Base-by-base conservation (phyloP, 192 early-diverging fungal genomes). In the Backusella australiensis region DNA sequence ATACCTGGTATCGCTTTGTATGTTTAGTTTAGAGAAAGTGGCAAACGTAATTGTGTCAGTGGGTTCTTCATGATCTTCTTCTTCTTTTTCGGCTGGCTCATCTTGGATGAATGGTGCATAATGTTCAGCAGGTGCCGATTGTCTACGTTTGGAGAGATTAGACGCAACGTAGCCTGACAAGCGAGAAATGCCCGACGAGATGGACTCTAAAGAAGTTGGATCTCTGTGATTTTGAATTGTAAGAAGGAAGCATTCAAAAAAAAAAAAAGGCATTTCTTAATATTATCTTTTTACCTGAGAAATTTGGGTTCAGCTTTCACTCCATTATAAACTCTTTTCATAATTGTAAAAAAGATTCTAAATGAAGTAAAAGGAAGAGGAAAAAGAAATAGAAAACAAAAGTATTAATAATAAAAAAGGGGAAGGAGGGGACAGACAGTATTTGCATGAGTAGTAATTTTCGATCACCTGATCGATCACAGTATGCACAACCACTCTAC, bases 111-210 rank as follows among this genome's bases (percentile, higher is more conserved):
- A 63, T 12, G 56, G 56, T 23, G 11, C 26, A 73, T 21, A 67
- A 69, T 73, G 41, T 71, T 26, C 41, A 72, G 29, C 56, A 29
- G 56, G 56, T 63, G 56, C 56, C 21, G 56, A 63, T 63, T 63
- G 56, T 59, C 56, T 80, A 34, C 72, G 71, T 71, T 78, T 74
- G 23, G 89, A 87, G 14, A 92, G 82, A 73, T 88, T 89, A 75
- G 86, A 85, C 6, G 88, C 75, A 36, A 93, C 89, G 41, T 91
- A 90, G 34, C 87, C 85, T 17, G 90, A 91, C 1, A 91, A 79
- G 21, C 88, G 87, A 41, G 86, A 86, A n/a, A 90, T 68, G 35
- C 84, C 90, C 9, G 88, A 91, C 26, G 89, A 86, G 35, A 93
- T 63, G 21, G 84, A 87, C 68, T 89, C 85, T 3, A 91, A 66